These are phyloP conservation scores for Raphidocelis subcapitata DNA, from an alignment of 139 green algal genomes.

Conservation along the genomic window DNA sequence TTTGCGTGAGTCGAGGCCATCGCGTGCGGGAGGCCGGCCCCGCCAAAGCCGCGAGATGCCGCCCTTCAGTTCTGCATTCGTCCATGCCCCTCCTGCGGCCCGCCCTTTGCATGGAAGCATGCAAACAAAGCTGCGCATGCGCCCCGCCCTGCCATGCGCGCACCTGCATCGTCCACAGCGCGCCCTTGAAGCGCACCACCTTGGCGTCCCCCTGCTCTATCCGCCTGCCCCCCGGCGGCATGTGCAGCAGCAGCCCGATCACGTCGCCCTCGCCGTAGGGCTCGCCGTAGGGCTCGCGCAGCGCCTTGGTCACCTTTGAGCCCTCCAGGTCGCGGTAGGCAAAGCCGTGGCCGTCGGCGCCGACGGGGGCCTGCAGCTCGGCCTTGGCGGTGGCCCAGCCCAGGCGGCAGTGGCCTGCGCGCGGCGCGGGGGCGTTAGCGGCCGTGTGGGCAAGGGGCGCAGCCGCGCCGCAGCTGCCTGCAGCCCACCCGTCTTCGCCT, in stretches of 20 bases:
- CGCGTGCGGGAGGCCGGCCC: no score
- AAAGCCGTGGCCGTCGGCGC: slow-evolving; percentile 72
- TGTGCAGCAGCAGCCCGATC: slow-evolving; percentile 67
- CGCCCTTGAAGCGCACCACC: slow-evolving; percentile 58
- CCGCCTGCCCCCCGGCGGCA: slow-evolving; percentile 51
- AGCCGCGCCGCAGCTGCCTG: no score
- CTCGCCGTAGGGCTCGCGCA: slow-evolving; percentile 37
- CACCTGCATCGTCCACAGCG: slow-evolving; percentile 15
- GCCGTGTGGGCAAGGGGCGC: neutral
- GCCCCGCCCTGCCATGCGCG: no score
- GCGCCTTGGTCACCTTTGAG: slow-evolving; percentile 58
- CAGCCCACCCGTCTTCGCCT: no score
- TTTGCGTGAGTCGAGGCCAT: no score
- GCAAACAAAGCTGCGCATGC: no score
- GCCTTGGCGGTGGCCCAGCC: slow-evolving; percentile 75
- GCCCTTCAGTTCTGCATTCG: no score
- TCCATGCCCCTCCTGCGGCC: no score
- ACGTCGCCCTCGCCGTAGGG: slow-evolving; percentile 46
- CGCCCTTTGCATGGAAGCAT: no score
- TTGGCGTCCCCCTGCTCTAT: slow-evolving; percentile 46
- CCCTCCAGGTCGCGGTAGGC: slow-evolving; percentile 76
- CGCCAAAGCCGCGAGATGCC: no score
- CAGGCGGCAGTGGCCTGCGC: slow-evolving; percentile 57
- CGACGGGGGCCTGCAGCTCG: slow-evolving; percentile 84
- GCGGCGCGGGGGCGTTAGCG: neutral